phyloP scores from a whole-genome alignment of 768 basidiomycete genomes.

The Tremella mesenterica region DNA sequence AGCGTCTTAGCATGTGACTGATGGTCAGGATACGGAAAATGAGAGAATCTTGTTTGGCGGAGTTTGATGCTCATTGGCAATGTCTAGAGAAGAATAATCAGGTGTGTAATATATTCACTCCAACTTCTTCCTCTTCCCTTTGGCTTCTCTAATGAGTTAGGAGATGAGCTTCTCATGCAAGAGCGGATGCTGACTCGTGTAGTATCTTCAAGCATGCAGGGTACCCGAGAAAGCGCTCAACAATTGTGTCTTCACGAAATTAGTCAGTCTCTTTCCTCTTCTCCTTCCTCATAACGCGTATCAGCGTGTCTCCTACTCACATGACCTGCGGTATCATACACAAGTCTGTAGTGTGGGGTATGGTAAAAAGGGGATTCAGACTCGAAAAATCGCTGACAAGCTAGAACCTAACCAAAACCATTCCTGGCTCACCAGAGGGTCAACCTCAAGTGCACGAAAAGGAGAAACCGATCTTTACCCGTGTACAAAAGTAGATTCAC shows the following conservation, averaged over 20 bases:
- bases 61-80: slow-evolving; percentile 87
- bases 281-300: too few species aligned
- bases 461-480: slow-evolving; percentile 69
- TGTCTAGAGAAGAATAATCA: slow-evolving; percentile 94
- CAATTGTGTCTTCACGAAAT: slow-evolving; percentile 90
- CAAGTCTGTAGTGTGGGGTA: too few species aligned
- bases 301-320: too few species aligned
- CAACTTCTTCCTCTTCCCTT: neutral
- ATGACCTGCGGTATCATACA: neutral
- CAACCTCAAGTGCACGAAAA: slow-evolving; percentile 81
- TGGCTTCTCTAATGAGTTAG: too few species aligned
- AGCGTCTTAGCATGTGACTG: neutral
- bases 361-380: too few species aligned
- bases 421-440: slow-evolving; percentile 78
- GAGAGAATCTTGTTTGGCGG: slow-evolving; percentile 75
- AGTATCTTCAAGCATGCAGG: slow-evolving; percentile 86
- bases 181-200: slow-evolving; percentile 1
- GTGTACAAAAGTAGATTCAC: slow-evolving; percentile 69
- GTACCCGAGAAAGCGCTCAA: slow-evolving; percentile 80
- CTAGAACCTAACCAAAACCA: slow-evolving; percentile 81
- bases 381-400: neutral
- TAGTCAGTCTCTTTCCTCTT: slow-evolving; percentile 53
- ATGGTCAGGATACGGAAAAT: slow-evolving; percentile 73
- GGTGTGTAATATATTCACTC: slow-evolving; percentile 48
- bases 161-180: neutral